These are phyloP conservation scores for Geranomyces variabilis DNA, from an alignment of 192 early-diverging fungal species.

Conservation along the genomic window DNA sequence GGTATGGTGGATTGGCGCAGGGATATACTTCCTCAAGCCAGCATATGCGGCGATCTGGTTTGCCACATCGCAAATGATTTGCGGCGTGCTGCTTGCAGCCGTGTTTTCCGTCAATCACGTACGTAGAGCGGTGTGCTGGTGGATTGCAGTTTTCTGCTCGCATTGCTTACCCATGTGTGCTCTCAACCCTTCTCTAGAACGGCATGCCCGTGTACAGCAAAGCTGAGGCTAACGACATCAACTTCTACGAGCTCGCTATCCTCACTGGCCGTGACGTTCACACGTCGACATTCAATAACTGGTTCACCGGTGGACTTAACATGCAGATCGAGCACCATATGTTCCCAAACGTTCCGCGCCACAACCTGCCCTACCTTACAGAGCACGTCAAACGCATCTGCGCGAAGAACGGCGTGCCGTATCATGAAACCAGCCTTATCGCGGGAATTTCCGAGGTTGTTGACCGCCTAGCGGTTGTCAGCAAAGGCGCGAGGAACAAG, in stretches of 20 bases:
- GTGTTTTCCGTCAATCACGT: slow-evolving; percentile 82
- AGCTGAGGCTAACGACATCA: slow-evolving; percentile 64
- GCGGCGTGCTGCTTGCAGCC: slow-evolving; percentile 72
- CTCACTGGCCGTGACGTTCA: slow-evolving; percentile 79
- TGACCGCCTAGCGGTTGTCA: slow-evolving; percentile 50
- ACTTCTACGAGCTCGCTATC: slow-evolving; percentile 77
- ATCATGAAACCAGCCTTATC: slow-evolving; percentile 64
- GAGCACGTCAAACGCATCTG: slow-evolving; percentile 68
- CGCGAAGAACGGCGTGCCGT: slow-evolving; percentile 67
- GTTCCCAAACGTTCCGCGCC: slow-evolving; percentile 80
- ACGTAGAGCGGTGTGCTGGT: too few relatives aligned
- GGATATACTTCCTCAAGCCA: slow-evolving; percentile 47
- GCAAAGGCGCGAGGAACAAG: slow-evolving; percentile 41
- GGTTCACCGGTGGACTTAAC: slow-evolving; percentile 84
- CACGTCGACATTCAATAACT: slow-evolving; percentile 64
- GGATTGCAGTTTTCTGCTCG: too few relatives aligned
- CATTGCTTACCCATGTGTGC: too few relatives aligned
- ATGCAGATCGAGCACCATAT: slow-evolving; percentile 89
- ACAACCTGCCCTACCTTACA: slow-evolving; percentile 66
- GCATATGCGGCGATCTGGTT: slow-evolving; percentile 59
- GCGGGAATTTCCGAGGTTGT: slow-evolving; percentile 69
- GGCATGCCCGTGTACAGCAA: slow-evolving; percentile 80
- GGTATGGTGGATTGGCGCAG: slow-evolving; percentile 65
- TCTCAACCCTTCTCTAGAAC: too few relatives aligned
- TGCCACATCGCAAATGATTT: slow-evolving; percentile 63